A percentile compares a stretch with the other conserved stretches of the same genome.
Evolutionary conservation across 2,329 filamentous ascomycete genomes (phyloP).

Genomic region (Davidsoniella virescens): DNA sequence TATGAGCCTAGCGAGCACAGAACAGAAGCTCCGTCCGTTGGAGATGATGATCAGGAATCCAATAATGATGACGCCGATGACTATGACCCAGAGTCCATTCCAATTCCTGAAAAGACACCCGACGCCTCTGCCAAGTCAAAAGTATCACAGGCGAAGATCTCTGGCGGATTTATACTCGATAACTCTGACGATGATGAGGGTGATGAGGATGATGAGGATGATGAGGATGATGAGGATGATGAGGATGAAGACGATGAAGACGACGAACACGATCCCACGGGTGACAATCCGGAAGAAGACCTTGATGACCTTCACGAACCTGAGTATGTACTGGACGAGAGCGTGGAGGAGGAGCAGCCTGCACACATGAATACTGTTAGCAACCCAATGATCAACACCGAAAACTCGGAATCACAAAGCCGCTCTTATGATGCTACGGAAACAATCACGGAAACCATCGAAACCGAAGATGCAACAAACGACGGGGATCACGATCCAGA

Average conservation of each 20-base stretch:
- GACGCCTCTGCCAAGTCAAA: slow-evolving; percentile 17
- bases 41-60: slow-evolving; percentile 10
- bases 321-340: neutral
- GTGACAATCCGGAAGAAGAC: neutral
- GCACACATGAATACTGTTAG: neutral
- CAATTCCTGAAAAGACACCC: slow-evolving; percentile 24
- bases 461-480: neutral
- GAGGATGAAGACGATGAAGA: slow-evolving; percentile 15
- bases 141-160: slow-evolving; percentile 38
- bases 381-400: neutral
- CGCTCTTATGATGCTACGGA: neutral
- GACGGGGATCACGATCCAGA: neutral
- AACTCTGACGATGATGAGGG: slow-evolving; percentile 42
- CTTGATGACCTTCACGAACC: slow-evolving; percentile 6
- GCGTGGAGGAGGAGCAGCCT: neutral
- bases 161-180: slow-evolving; percentile 43
- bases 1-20: slow-evolving; percentile 13
- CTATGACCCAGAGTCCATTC: slow-evolving; percentile 42
- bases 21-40: slow-evolving; percentile 10
- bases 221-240: slow-evolving; percentile 4
- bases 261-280: neutral
- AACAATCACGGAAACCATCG: neutral
- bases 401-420: neutral
- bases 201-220: slow-evolving; percentile 1
- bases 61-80: slow-evolving; percentile 34